phyloP scores from a whole-genome alignment of 1,139 yeast species.

The Debaryomyces udenii region DNA sequence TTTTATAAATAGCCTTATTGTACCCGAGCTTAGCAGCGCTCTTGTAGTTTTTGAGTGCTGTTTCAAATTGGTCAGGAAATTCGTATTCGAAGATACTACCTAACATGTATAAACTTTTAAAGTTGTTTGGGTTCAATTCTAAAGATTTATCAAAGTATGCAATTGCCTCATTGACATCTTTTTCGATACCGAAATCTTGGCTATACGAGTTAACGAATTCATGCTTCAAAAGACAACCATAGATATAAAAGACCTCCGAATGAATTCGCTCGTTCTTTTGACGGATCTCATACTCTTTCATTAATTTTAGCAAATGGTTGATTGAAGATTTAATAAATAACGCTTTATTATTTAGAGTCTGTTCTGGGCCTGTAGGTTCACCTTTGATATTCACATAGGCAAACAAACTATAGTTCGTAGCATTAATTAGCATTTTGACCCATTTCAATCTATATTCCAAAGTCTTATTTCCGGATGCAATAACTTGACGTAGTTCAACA shows the following conservation, averaged over 20 bases:
- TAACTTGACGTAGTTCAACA: slow-evolving; percentile 35
- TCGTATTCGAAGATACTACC: slow-evolving; percentile 48
- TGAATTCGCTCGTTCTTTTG: slow-evolving; percentile 28
- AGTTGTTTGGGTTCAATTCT: slow-evolving; percentile 35
- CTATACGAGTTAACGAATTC: slow-evolving; percentile 35
- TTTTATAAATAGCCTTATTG: slow-evolving; percentile 46
- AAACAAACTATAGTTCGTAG: slow-evolving; percentile 45
- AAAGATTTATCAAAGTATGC: slow-evolving; percentile 38
- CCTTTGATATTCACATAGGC: slow-evolving; percentile 50
- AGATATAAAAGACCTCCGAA: slow-evolving; percentile 37
- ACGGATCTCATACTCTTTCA: slow-evolving; percentile 37
- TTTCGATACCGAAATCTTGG: slow-evolving; percentile 43
- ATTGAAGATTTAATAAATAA: slow-evolving; percentile 45
- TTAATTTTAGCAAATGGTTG: slow-evolving; percentile 42
- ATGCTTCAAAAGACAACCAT: slow-evolving; percentile 44
- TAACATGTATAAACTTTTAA: slow-evolving; percentile 40
- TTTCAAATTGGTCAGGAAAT: slow-evolving; percentile 29
- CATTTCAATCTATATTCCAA: slow-evolving; percentile 47
- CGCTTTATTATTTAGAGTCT: slow-evolving; percentile 35
- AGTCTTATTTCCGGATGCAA: slow-evolving; percentile 49
- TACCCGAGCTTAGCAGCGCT: slow-evolving; percentile 47
- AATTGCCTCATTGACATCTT: slow-evolving; percentile 34
- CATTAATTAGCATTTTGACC: slow-evolving; percentile 48
- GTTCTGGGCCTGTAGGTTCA: slow-evolving; percentile 38
- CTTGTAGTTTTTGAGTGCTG: slow-evolving; percentile 41